A percentile compares a stretch with the other conserved stretches of the same genome.
These are phyloP conservation scores for Notholithocarpus densiflorus DNA, from an alignment of 306 rosid species.

Conservation along the genomic window DNA sequence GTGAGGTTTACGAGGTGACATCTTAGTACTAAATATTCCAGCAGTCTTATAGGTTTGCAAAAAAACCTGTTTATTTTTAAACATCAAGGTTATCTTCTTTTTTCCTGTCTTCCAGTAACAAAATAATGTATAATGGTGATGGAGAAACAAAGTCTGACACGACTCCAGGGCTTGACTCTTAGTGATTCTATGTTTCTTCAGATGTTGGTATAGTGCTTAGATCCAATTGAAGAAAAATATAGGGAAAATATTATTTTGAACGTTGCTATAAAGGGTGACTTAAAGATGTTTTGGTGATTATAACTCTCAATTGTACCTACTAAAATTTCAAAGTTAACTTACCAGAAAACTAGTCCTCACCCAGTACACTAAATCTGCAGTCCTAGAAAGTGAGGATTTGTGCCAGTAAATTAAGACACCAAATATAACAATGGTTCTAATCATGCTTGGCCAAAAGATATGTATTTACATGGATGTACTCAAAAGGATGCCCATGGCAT, in stretches of 20 bases:
- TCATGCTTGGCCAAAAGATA: constrained; percentile 20
- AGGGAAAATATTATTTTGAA: not conserved
- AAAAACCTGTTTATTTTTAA: constrained; percentile 14
- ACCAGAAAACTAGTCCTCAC: no score
- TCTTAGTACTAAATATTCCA: constrained; percentile 5
- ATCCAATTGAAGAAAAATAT: constrained; percentile 21
- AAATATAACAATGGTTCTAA: constrained; percentile 17
- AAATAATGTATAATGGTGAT: not conserved
- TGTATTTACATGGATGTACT: constrained; percentile 3
- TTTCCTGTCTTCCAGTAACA: not conserved
- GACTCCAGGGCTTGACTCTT: constrained; percentile 10
- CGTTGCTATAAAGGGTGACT: not conserved
- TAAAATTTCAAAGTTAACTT: no score
- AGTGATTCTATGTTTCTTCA: constrained; percentile 5
- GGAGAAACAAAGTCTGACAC: constrained; percentile 28
- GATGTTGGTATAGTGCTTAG: constrained; percentile 9
- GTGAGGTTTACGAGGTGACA: constrained; percentile 5
- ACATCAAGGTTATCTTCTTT: not conserved
- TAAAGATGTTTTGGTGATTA: not conserved
- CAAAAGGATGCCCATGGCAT: not conserved
- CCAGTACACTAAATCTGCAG: not conserved
- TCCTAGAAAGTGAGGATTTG: constrained; percentile 22
- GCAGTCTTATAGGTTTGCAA: constrained; percentile 10
- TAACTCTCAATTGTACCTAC: no score
- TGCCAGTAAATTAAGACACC: constrained; percentile 1